These are phyloP conservation scores for Curvularia eragrostidis DNA, from an alignment of 2,329 filamentous ascomycete genomes.

Conservation along the genomic window DNA sequence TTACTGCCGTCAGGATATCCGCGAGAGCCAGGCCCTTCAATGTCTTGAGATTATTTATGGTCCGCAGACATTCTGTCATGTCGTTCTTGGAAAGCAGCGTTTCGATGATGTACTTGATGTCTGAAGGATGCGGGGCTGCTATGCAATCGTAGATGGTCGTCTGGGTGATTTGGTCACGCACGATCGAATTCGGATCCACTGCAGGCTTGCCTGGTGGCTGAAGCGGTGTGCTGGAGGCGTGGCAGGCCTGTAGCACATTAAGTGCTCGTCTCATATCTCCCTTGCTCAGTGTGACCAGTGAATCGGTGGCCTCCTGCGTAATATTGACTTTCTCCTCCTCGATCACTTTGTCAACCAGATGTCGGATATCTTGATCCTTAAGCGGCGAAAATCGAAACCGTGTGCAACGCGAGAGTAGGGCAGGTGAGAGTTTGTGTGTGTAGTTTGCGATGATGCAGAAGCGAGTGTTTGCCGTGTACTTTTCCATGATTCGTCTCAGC, in stretches of 20 bases:
- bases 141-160: constrained; percentile 97
- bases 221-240: constrained; percentile 79
- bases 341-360: constrained; percentile 87
- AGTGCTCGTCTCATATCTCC: constrained; percentile 95
- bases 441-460: constrained; percentile 99
- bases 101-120: constrained; percentile 82
- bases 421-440: constrained; percentile 94
- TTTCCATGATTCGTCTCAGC: constrained; percentile 95
- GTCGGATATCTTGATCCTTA: constrained; percentile 84
- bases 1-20: constrained; percentile 87
- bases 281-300: constrained; percentile 84
- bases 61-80: constrained; percentile 86
- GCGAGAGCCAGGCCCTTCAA: constrained; percentile 87
- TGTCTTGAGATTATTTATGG: constrained; percentile 85
- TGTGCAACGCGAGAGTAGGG: constrained; percentile 90
- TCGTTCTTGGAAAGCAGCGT: constrained; percentile 85
- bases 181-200: constrained; percentile 63
- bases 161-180: constrained; percentile 86
- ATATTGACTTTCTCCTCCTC: constrained; percentile 87
- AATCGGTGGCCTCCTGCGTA: constrained; percentile 77
- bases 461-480: constrained; percentile 95
- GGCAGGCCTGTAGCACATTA: constrained; percentile 95
- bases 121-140: constrained; percentile 88
- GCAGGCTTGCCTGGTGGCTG: constrained; percentile 57
- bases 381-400: constrained; percentile 93